These are phyloP conservation scores for Posidonia oceanica DNA, from an alignment of 116 monocot species.

Conservation along the genomic window DNA sequence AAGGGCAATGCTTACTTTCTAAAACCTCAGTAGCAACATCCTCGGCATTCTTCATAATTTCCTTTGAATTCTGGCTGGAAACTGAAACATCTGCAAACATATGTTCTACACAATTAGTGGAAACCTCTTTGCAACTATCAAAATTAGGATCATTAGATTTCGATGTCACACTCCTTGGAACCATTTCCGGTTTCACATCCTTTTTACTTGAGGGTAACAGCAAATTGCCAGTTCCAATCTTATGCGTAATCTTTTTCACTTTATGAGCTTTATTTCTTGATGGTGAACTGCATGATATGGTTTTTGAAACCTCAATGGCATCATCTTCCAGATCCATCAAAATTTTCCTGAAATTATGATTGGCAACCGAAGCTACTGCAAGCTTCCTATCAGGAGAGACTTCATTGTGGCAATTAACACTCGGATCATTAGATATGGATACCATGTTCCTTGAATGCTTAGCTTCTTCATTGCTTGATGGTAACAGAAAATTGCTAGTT, in stretches of 20 bases:
- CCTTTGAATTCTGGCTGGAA: constrained; percentile 20
- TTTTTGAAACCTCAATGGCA: not conserved
- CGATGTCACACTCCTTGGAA: not conserved
- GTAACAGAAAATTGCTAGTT: not conserved
- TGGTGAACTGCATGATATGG: not conserved
- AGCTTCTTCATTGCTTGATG: not conserved
- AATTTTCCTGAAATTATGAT: constrained; percentile 20
- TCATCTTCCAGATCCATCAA: constrained; percentile 11
- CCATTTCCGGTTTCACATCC: constrained; percentile 2
- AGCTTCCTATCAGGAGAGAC: not conserved
- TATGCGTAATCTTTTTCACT: constrained; percentile 17
- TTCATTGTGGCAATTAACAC: not conserved
- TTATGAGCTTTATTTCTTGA: constrained; percentile 13
- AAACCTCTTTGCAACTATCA: not conserved
- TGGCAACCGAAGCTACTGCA: constrained; percentile 19
- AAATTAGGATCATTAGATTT: not conserved
- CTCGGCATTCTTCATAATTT: constrained; percentile 13
- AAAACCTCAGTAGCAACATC: not conserved
- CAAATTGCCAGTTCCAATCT: constrained; percentile 9
- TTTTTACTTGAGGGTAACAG: constrained; percentile 1
- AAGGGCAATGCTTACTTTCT: not conserved
- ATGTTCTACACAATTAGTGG: not conserved
- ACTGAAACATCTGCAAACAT: constrained; percentile 22
- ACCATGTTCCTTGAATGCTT: not conserved
- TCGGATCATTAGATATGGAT: constrained; percentile 1